Evolutionary conservation across 2,329 filamentous ascomycete species (phyloP).

Genomic region (Ophiostoma quercus): DNA sequence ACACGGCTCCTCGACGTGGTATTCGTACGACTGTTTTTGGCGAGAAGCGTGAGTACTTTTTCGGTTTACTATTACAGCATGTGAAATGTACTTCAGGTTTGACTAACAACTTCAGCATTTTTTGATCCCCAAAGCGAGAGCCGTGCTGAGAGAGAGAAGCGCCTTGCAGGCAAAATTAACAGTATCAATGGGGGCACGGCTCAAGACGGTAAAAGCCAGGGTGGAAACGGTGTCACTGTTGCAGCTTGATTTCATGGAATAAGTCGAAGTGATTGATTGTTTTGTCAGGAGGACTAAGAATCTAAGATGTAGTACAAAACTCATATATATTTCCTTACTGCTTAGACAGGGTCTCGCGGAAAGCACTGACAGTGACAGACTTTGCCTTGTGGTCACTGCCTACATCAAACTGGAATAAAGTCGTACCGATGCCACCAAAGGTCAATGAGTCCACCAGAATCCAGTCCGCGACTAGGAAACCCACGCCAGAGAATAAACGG

Average conservation of each 20-base stretch:
- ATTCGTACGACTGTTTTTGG: constrained; percentile 30
- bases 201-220: neutral
- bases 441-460: neutral
- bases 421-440: neutral
- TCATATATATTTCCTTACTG: neutral
- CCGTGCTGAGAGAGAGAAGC: neutral
- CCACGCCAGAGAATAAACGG: neutral
- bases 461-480: neutral
- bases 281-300: too few relatives aligned
- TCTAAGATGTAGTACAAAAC: neutral
- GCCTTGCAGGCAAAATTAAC: neutral
- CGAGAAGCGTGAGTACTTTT: neutral
- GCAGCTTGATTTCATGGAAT: neutral
- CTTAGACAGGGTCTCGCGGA: neutral
- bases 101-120: neutral
- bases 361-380: constrained; percentile 2
- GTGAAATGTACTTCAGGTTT: too few relatives aligned
- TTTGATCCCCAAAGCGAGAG: neutral
- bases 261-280: neutral
- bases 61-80: too few relatives aligned
- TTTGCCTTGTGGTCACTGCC: neutral
- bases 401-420: neutral
- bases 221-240: neutral
- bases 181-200: neutral
- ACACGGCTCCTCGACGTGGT: constrained; percentile 36